These are phyloP conservation scores for Dictyostelium purpureum DNA, from an alignment of 78 protist species.

Conservation along the genomic window DNA sequence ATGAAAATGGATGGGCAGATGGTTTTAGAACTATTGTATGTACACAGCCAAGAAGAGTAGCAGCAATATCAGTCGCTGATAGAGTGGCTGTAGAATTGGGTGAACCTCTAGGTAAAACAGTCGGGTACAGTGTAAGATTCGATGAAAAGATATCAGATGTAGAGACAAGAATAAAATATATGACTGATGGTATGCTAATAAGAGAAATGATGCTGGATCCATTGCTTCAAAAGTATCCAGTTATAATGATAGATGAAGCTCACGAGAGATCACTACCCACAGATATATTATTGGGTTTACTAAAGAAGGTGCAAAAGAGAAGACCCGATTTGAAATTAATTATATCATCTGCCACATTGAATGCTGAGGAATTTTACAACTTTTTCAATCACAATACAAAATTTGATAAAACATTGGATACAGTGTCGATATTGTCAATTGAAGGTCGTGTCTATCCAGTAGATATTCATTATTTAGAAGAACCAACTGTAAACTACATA, in stretches of 20 bases:
- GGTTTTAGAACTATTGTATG: conserved; percentile 81
- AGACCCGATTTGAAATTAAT: conserved; percentile 88
- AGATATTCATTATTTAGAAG: conserved; percentile 91
- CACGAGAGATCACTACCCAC: conserved; percentile 95
- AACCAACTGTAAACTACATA: conserved; percentile 96
- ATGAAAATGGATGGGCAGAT: conserved; percentile 92
- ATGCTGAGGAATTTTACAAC: conserved; percentile 79
- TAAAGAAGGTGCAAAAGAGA: conserved; percentile 68
- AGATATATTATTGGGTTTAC: conserved; percentile 85
- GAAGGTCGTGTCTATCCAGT: conserved; percentile 87
- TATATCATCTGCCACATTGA: conserved; percentile 96
- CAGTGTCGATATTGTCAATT: conserved; percentile 51
- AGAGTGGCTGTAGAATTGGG: conserved; percentile 92
- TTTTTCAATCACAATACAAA: conserved; percentile 77
- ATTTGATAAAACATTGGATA: conserved; percentile 45
- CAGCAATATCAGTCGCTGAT: conserved; percentile 91
- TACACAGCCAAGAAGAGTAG: conserved; percentile 95
- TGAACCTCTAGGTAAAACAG: conserved; percentile 63
- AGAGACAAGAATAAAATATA: conserved; percentile 86
- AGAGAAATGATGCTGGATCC: conserved; percentile 93
- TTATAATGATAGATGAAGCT: conserved; percentile 97
- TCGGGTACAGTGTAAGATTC: conserved; percentile 87
- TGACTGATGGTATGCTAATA: conserved; percentile 97
- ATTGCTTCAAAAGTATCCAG: conserved; percentile 85
- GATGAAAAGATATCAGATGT: conserved; percentile 56